Conservation (phyloP, 352 stramenopile species). For the Phytophthora macrochlamydospora region DNA sequence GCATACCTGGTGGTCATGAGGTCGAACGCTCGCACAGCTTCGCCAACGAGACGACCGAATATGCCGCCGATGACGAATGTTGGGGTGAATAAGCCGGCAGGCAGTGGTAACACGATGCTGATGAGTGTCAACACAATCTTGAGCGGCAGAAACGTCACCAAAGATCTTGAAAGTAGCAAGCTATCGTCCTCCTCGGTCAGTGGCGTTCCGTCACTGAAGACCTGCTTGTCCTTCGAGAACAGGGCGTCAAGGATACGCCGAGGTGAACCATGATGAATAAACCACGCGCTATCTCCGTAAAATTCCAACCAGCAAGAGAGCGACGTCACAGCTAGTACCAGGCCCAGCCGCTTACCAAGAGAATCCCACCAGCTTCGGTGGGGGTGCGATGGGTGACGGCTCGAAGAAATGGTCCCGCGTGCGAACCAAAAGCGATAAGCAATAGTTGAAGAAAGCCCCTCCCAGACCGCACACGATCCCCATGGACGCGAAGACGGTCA, state of each 20-base stretch:
- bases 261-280: slow-evolving; percentile 74
- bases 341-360: slow-evolving; percentile 60
- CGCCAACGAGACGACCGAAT: slow-evolving; percentile 80
- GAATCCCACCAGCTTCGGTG: slow-evolving; percentile 44
- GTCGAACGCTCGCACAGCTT: slow-evolving; percentile 70
- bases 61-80: slow-evolving; percentile 88
- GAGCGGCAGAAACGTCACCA: slow-evolving; percentile 78
- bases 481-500: slow-evolving; percentile 67
- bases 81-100: slow-evolving; percentile 80
- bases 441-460: slow-evolving; percentile 73
- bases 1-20: slow-evolving; percentile 73
- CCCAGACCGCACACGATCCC: slow-evolving; percentile 72
- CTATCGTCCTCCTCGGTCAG: slow-evolving; percentile 40
- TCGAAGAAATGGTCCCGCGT: slow-evolving; percentile 58
- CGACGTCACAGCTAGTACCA: slow-evolving; percentile 64
- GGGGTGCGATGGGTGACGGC: slow-evolving; percentile 6
- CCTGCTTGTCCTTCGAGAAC: slow-evolving; percentile 68
- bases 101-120: slow-evolving; percentile 77
- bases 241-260: slow-evolving; percentile 65
- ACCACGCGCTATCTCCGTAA: slow-evolving; percentile 82
- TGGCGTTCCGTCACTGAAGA: slow-evolving; percentile 38
- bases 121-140: slow-evolving; percentile 81
- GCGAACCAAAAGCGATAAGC: slow-evolving; percentile 67
- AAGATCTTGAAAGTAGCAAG: slow-evolving; percentile 69
- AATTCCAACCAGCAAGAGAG: slow-evolving; percentile 78